These are phyloP conservation scores for Suhomyces prunicola DNA, from an alignment of 805 yeast genomes.

Conservation along the genomic window DNA sequence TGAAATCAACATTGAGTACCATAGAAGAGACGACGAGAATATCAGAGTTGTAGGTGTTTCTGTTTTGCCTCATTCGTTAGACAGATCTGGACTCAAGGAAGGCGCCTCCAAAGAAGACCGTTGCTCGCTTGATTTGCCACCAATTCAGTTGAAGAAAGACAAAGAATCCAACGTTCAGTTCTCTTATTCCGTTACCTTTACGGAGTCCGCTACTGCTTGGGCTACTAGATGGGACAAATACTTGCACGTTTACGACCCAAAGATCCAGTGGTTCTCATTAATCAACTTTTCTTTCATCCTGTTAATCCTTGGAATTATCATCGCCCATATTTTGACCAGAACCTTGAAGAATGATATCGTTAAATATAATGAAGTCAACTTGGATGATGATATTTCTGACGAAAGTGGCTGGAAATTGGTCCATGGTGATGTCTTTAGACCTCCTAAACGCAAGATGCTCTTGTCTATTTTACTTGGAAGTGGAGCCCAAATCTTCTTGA, in stretches of 20 bases:
- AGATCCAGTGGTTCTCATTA: conserved; percentile 93
- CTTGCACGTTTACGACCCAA: conserved; percentile 85
- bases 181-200: conserved; percentile 81
- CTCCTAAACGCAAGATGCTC: conserved; percentile 68
- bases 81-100: conserved; percentile 24
- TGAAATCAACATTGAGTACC: conserved; percentile 78
- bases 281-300: conserved; percentile 84
- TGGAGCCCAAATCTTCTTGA: conserved; percentile 79
- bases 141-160: conserved; percentile 49
- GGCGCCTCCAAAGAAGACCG: conserved; percentile 23
- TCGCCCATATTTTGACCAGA: conserved; percentile 72
- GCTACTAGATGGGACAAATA: conserved; percentile 99
- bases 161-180: conserved; percentile 60
- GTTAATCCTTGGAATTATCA: conserved; percentile 67
- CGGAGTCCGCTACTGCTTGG: conserved; percentile 75
- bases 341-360: conserved; percentile 83
- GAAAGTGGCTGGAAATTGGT: conserved; percentile 97
- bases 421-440: conserved; percentile 91
- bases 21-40: conserved; percentile 60
- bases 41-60: conserved; percentile 89
- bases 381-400: conserved; percentile 83
- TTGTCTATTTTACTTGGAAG: conserved; percentile 83
- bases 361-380: conserved; percentile 82
- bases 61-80: conserved; percentile 65
- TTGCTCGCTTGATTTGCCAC: conserved; percentile 32